phyloP scores from a whole-genome alignment of 139 green algal genomes.

The Auxenochlorella pyrenoidosa region DNA sequence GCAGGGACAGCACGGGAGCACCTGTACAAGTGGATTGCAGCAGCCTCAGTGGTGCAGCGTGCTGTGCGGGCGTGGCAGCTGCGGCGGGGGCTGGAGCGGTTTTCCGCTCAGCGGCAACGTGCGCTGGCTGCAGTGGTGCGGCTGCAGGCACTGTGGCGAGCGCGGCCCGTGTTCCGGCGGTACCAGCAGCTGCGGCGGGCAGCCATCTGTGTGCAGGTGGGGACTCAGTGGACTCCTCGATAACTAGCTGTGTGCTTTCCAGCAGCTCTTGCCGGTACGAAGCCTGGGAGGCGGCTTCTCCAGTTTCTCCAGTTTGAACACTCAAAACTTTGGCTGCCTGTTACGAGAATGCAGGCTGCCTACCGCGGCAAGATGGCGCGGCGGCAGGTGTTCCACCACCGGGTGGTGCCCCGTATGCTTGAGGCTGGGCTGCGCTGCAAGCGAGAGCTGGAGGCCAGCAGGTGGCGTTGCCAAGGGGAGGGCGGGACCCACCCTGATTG shows the following conservation, averaged over 20 bases:
- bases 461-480: background rate
- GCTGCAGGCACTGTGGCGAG: constrained; percentile 62
- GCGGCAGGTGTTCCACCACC: constrained; percentile 36
- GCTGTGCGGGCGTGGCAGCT: constrained; percentile 49
- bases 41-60: constrained; percentile 60
- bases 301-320: no score
- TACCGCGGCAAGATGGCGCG: constrained; percentile 49
- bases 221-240: background rate
- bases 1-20: constrained; percentile 51
- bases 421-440: constrained; percentile 15
- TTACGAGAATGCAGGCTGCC: constrained; percentile 47
- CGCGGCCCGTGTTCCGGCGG: background rate
- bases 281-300: no score
- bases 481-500: no score
- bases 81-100: constrained; percentile 19
- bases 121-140: constrained; percentile 11
- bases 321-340: background rate
- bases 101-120: background rate
- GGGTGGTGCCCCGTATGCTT: constrained; percentile 43
- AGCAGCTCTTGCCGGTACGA: no score
- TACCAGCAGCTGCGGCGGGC: constrained; percentile 30
- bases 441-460: constrained; percentile 9
- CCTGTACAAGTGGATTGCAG: constrained; percentile 61
- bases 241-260: background rate
- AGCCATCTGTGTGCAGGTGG: constrained; percentile 34